These are phyloP conservation scores for Exserohilum rostratum DNA, from an alignment of 2,329 filamentous ascomycete species.

Conservation along the genomic window DNA sequence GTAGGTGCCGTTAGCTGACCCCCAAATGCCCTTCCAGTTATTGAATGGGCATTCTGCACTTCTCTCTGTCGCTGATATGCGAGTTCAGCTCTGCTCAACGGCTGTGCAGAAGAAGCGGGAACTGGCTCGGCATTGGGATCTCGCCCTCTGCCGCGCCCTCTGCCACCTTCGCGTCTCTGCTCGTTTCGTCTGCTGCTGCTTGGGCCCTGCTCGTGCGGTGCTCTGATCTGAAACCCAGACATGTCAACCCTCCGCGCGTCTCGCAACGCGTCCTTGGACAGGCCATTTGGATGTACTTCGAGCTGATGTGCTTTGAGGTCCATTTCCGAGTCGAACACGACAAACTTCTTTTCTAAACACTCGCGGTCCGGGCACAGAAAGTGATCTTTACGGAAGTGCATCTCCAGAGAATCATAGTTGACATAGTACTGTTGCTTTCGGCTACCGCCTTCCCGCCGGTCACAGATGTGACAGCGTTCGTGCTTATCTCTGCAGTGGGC, in stretches of 20 bases:
- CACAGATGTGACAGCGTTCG: constrained; percentile 93
- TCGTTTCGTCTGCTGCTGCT: constrained; percentile 49
- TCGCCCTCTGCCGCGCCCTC: constrained; percentile 69
- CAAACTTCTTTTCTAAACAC: constrained; percentile 95
- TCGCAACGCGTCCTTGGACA: constrained; percentile 82
- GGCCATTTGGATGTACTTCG: constrained; percentile 75
- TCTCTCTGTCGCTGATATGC: constrained; percentile 92
- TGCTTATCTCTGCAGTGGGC: constrained; percentile 92
- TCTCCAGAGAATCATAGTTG: constrained; percentile 84
- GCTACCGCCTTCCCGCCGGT: constrained; percentile 63
- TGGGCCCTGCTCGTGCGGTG: constrained; percentile 66
- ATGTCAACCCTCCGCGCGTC: constrained; percentile 88
- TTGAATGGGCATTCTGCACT: constrained; percentile 84
- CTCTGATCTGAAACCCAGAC: constrained; percentile 79
- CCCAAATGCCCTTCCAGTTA: constrained; percentile 80
- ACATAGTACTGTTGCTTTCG: constrained; percentile 87
- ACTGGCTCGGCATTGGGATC: constrained; percentile 86
- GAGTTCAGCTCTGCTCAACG: constrained; percentile 82
- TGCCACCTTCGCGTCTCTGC: constrained; percentile 52
- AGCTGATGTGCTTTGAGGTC: constrained; percentile 94
- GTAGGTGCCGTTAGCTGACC: constrained; percentile 72
- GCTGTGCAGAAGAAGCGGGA: constrained; percentile 77
- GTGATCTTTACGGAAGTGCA: constrained; percentile 87
- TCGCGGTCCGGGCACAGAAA: constrained; percentile 83
- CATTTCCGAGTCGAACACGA: constrained; percentile 93